These are phyloP conservation scores for Calycina marina DNA, from an alignment of 2,329 filamentous ascomycete genomes.

Conservation along the genomic window DNA sequence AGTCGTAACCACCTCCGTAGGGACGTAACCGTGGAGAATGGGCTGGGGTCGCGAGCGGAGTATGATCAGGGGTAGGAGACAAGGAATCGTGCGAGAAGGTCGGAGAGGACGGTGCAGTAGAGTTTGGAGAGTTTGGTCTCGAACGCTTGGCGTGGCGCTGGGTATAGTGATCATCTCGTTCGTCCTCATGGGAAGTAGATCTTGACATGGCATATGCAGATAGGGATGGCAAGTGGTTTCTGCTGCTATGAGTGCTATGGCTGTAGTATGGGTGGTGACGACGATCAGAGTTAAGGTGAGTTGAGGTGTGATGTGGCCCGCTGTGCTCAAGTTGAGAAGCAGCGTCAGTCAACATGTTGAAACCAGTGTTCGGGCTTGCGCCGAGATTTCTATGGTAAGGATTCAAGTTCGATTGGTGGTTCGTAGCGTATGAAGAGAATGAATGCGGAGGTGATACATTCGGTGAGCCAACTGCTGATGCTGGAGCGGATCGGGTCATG, in stretches of 20 bases:
- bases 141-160: constrained; percentile 73
- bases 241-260: constrained; percentile 29
- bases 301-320: constrained; percentile 21
- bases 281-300: constrained; percentile 29
- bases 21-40: constrained; percentile 86
- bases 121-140: constrained; percentile 84
- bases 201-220: constrained; percentile 91
- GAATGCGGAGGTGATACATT: constrained; percentile 93
- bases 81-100: constrained; percentile 94
- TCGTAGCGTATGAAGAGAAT: constrained; percentile 54
- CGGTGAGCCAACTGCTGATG: constrained; percentile 76
- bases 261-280: constrained; percentile 38
- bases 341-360: constrained; percentile 44
- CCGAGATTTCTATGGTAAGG: constrained; percentile 33
- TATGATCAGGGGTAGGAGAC: constrained; percentile 92
- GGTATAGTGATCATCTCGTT: constrained; percentile 54
- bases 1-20: constrained; percentile 53
- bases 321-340: constrained; percentile 50
- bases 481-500: constrained; percentile 76
- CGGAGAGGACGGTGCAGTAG: constrained; percentile 86
- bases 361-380: constrained; percentile 26
- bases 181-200: constrained; percentile 63
- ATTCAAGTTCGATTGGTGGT: constrained; percentile 30
- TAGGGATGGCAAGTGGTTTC: constrained; percentile 34
- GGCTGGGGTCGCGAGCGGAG: constrained; percentile 91